Evolutionary conservation across 2,329 filamentous ascomycete genomes (phyloP), one percentile per base, ranked within the genome.

Genomic region (Colletotrichum falcatum): DNA sequence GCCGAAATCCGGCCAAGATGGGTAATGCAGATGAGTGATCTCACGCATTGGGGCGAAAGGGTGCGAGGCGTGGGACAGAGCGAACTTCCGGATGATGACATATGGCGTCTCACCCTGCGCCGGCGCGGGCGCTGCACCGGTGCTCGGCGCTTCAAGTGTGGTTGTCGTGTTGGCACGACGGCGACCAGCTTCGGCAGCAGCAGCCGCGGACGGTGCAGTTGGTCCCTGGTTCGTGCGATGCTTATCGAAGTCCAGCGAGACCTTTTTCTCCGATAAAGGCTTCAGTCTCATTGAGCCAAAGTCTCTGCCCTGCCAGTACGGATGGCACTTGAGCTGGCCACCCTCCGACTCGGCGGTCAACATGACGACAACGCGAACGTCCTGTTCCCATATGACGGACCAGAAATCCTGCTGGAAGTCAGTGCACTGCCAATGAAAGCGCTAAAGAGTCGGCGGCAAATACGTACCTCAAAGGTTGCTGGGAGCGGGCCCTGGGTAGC

Each of bases 1-100:
- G 26, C 96, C 96, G 80, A 98, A 98, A 77, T 99, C 96, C 0
- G 96, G 96, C 96, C 96, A 99, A n/a, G 92, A 91, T 0, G 94
- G 90, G 79, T 98, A 98, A 78, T 98, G 95, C 18, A 99, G 84
- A 75, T 99, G 96, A 0, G 95, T 98, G 72, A 99, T 92, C 80
- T 98, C 95, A 30, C 95, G 92, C 74, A 97, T 92, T 0, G 94
- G 93, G 26, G 90, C 89, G 77, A 97, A 98, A 0, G 95, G 95
- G 68, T 92, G 88, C 1, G 88, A 84, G 2, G 89, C 84, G 78
- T 98, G 94, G 1, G 90, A 91, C 35, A 99, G 83, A 0, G 93
- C 92, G 76, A 98, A 96, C 78, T 96, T 96, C 55, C 96, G 92
- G 49, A 98, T 89, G 59, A 92, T 90, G 62, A 97, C 94, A 77